Percentiles rank a stretch among this genome's conserved stretches.
phyloP scores from a whole-genome alignment of 176 grass and related monocot species.

The Oryza glaberrima region DNA sequence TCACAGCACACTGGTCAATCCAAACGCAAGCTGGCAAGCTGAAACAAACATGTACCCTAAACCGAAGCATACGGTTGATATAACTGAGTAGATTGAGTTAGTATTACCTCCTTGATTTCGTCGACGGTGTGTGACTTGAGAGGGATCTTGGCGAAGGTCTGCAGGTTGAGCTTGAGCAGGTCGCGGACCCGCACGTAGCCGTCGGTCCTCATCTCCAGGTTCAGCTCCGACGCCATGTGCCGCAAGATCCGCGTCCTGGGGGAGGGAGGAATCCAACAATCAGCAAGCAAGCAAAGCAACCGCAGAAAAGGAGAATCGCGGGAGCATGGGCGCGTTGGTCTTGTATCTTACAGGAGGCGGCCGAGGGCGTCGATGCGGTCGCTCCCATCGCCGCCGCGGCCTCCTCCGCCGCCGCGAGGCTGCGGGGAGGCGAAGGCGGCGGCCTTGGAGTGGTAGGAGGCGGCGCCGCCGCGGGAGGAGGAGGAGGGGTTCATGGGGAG shows the following conservation, averaged over 20 bases:
- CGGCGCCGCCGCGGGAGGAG: background rate
- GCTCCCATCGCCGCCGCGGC: conserved; percentile 21
- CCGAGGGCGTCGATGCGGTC: conserved; percentile 73
- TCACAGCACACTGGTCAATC: background rate
- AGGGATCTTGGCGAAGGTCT: conserved; percentile 72
- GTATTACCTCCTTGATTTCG: conserved; percentile 70
- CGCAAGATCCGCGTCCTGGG: conserved; percentile 72
- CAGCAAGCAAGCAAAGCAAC: background rate
- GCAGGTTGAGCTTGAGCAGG: conserved; percentile 64
- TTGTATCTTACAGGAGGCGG: conserved; percentile 58
- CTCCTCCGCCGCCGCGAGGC: conserved; percentile 37
- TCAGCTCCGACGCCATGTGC: conserved; percentile 87
- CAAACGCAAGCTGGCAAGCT: background rate
- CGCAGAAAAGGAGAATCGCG: background rate
- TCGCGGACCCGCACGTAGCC: conserved; percentile 76
- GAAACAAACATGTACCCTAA: background rate
- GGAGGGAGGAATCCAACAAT: background rate
- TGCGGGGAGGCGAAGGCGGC: conserved; percentile 41
- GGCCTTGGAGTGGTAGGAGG: conserved; percentile 38
- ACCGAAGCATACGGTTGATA: background rate
- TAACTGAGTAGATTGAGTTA: background rate
- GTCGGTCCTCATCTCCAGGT: conserved; percentile 72
- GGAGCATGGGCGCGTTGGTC: background rate
- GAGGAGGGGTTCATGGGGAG: conserved; percentile 47
- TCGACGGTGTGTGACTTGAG: conserved; percentile 80